Evolutionary conservation across 768 basidiomycete genomes (phyloP).

Genomic region (Agaricus blazei): DNA sequence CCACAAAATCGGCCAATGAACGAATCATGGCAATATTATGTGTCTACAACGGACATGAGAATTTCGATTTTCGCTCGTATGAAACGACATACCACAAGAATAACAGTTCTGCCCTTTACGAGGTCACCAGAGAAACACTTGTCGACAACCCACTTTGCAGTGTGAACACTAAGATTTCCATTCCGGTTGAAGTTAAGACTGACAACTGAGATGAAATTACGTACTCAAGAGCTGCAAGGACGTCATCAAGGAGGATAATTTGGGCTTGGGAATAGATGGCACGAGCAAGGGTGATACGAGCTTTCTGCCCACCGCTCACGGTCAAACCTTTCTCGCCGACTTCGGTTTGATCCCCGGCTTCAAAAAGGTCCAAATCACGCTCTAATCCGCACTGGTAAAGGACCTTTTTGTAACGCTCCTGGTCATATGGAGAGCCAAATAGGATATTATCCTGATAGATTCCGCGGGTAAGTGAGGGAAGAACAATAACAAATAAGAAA

Average conservation of each 20-base stretch:
- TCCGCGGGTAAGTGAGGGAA: neutral
- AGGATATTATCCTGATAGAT: constrained; percentile 58
- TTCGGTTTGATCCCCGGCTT: constrained; percentile 62
- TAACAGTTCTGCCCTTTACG: constrained; percentile 69
- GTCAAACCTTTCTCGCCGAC: constrained; percentile 68
- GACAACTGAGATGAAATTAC: neutral
- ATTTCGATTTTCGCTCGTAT: neutral
- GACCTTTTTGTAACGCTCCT: constrained; percentile 67
- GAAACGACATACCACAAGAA: constrained; percentile 56
- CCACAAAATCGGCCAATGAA: constrained; percentile 49
- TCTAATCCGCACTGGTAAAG: constrained; percentile 69
- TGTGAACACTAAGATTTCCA: constrained; percentile 48
- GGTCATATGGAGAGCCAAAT: constrained; percentile 70
- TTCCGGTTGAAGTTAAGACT: neutral
- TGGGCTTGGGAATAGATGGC: constrained; percentile 46
- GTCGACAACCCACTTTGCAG: constrained; percentile 74
- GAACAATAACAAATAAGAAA: neutral
- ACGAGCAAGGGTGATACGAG: constrained; percentile 38
- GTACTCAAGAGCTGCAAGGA: constrained; percentile 56
- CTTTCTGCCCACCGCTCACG: constrained; percentile 37
- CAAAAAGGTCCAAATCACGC: constrained; percentile 60
- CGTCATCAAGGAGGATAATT: constrained; percentile 68
- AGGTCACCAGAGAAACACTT: constrained; percentile 77
- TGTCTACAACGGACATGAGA: constrained; percentile 22
- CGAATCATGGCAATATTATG: constrained; percentile 46